phyloP scores from a whole-genome alignment of 75 land plant genomes.

The Pseudotsuga menziesii region DNA sequence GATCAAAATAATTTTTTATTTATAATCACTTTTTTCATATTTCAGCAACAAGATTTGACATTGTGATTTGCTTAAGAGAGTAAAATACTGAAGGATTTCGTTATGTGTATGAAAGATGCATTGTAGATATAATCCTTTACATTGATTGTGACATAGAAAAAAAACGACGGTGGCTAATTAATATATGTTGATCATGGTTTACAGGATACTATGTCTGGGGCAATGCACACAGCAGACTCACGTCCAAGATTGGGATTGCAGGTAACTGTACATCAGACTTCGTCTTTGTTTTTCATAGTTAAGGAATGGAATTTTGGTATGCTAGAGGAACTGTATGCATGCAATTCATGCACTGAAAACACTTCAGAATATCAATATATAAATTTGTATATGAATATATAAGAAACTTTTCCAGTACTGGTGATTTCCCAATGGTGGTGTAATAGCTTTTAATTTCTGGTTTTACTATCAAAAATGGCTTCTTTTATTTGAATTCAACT shows the following conservation, averaged over 20 bases:
- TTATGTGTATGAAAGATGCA: not conserved
- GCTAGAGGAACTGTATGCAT: not conserved
- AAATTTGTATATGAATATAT: too few relatives aligned
- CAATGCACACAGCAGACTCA: not conserved
- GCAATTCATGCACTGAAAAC: not conserved
- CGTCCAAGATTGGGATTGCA: not conserved
- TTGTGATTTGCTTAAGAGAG: not conserved
- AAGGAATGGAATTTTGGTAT: not conserved
- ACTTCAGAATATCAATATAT: not conserved
- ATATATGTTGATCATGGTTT: not conserved
- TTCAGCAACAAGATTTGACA: too few relatives aligned
- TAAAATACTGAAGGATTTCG: not conserved
- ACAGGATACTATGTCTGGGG: not conserved
- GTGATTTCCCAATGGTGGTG: not conserved
- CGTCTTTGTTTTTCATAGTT: not conserved
- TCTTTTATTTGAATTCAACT: too few relatives aligned
- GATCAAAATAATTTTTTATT: too few relatives aligned
- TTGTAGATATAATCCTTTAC: not conserved
- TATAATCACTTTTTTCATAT: too few relatives aligned
- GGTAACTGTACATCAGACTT: not conserved
- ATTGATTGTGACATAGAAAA: not conserved
- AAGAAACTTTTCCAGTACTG: too few relatives aligned
- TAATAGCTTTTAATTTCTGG: not conserved
- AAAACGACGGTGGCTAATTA: not conserved
- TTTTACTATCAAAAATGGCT: not conserved